phyloP scores from a whole-genome alignment of 805 yeast genomes.

The Teunomyces gatunensis region DNA sequence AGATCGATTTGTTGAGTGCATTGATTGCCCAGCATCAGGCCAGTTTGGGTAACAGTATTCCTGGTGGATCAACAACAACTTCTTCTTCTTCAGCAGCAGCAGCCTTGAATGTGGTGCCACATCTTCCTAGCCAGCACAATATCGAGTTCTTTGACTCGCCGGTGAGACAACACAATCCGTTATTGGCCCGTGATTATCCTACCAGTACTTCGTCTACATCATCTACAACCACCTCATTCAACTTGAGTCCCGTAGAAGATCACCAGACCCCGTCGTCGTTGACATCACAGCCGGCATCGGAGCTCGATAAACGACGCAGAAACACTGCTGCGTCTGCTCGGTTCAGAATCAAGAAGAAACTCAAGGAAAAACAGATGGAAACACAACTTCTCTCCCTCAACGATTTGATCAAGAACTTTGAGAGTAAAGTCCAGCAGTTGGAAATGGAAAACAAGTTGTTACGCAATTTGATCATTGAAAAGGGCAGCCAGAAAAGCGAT shows the following conservation, averaged over 20 bases:
- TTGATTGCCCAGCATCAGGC: conserved; percentile 67
- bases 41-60: conserved; percentile 13
- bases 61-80: not conserved
- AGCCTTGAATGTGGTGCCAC: conserved; percentile 8
- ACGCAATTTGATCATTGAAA: conserved; percentile 52
- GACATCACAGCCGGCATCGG: conserved; percentile 13
- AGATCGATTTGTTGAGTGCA: conserved; percentile 71
- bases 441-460: conserved; percentile 63
- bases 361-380: conserved; percentile 60
- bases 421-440: conserved; percentile 47
- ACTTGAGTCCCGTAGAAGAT: not conserved
- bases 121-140: conserved; percentile 9
- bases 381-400: conserved; percentile 40
- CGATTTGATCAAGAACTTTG: conserved; percentile 45
- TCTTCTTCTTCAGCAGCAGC: not conserved
- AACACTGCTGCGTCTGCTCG: conserved; percentile 67
- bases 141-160: conserved; percentile 9
- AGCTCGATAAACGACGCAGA: conserved; percentile 51
- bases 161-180: conserved; percentile 13
- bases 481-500: conserved; percentile 42
- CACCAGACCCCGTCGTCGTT: conserved; percentile 1
- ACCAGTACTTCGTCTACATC: conserved; percentile 1
- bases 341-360: conserved; percentile 60
- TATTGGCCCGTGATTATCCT: conserved; percentile 2
- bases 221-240: conserved; percentile 9